Percentiles rank a stretch among this genome's conserved stretches.
phyloP scores from a whole-genome alignment of 495 filamentous ascomycete genomes.

The Penicillium silybi region DNA sequence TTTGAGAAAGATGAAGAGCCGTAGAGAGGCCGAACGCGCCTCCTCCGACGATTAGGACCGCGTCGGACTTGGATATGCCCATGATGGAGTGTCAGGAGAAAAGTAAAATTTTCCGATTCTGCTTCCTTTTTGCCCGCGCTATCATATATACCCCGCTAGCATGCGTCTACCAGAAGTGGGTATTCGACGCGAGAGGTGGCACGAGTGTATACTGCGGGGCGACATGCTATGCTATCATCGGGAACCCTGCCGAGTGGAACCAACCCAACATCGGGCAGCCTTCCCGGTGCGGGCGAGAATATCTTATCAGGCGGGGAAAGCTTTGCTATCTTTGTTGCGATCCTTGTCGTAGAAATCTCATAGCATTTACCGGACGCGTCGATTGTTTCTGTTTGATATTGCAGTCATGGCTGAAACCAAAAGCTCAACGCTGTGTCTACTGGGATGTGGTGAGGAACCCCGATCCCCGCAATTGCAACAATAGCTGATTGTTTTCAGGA shows the following conservation, averaged over 20 bases:
- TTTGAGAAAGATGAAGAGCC: slow-evolving; percentile 43
- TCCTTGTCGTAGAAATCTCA: neutral
- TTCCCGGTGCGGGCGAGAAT: slow-evolving; percentile 10
- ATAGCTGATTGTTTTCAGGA: slow-evolving; percentile 17
- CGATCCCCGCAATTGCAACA: neutral
- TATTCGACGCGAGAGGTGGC: neutral
- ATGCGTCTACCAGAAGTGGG: neutral
- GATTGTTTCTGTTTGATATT: neutral
- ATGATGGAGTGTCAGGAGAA: slow-evolving; percentile 4
- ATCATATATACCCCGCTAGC: slow-evolving; percentile 8
- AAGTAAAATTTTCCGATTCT: neutral
- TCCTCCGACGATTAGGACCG: slow-evolving; percentile 37
- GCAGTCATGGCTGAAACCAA: slow-evolving; percentile 14
- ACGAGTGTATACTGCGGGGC: neutral
- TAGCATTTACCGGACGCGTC: neutral
- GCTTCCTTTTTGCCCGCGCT: neutral
- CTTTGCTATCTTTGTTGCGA: neutral
- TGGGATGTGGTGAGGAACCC: slow-evolving; percentile 33
- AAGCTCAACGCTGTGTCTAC: slow-evolving; percentile 28
- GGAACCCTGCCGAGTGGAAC: slow-evolving; percentile 2
- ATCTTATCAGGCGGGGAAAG: neutral
- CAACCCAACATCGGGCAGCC: neutral
- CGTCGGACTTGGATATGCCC: slow-evolving; percentile 19
- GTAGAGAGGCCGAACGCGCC: slow-evolving; percentile 50
- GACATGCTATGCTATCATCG: slow-evolving; percentile 1